Evolutionary conservation across 2,329 filamentous ascomycete genomes (phyloP).

Genomic region (Xylaria sp.): DNA sequence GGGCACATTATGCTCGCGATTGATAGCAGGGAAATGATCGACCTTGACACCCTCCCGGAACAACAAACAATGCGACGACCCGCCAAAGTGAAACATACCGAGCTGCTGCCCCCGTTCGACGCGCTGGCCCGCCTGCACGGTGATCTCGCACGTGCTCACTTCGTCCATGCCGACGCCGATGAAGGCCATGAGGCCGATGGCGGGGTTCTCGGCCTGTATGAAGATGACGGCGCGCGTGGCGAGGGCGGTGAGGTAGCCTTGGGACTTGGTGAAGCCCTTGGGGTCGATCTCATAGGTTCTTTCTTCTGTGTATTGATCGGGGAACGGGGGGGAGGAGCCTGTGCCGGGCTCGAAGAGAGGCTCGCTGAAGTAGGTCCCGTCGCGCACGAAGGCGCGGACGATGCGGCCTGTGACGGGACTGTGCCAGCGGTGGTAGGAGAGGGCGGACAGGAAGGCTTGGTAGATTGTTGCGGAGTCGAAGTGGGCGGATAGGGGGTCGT

Average conservation of each 20-base stretch:
- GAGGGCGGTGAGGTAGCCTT: slow-evolving; percentile 62
- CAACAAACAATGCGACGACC: slow-evolving; percentile 62
- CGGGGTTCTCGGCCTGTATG: slow-evolving; percentile 61
- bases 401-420: slow-evolving; percentile 51
- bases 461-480: slow-evolving; percentile 53
- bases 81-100: slow-evolving; percentile 80
- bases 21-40: slow-evolving; percentile 22
- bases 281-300: slow-evolving; percentile 27
- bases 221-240: slow-evolving; percentile 66
- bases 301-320: slow-evolving; percentile 3
- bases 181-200: slow-evolving; percentile 64
- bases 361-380: slow-evolving; percentile 57
- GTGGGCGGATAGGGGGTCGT: slow-evolving; percentile 40
- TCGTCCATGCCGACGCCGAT: slow-evolving; percentile 72
- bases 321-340: too few relatives aligned
- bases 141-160: slow-evolving; percentile 68
- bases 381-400: slow-evolving; percentile 44
- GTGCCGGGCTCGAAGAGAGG: slow-evolving; percentile 40
- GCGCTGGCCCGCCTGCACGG: slow-evolving; percentile 58
- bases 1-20: slow-evolving; percentile 25
- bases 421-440: slow-evolving; percentile 60
- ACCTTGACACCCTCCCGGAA: slow-evolving; percentile 55
- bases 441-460: slow-evolving; percentile 54
- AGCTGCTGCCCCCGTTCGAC: slow-evolving; percentile 65
- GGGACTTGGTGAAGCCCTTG: slow-evolving; percentile 40